Conservation (phyloP, 768 basidiomycete species). For the Suillus variegatus region DNA sequence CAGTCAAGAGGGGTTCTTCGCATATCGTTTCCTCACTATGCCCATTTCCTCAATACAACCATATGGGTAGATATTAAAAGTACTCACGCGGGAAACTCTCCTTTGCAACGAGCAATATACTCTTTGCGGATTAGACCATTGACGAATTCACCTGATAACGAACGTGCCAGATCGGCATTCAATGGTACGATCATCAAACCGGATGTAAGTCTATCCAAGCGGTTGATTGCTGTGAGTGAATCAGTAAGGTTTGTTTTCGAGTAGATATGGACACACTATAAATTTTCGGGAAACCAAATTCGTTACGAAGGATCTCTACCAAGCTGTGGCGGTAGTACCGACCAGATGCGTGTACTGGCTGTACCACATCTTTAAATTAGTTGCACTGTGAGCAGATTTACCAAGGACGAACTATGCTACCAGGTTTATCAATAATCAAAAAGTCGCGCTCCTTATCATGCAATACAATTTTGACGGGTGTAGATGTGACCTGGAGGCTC, state of each 20-base stretch:
- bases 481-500: constrained; percentile 93
- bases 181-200: constrained; percentile 94
- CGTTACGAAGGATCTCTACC: constrained; percentile 80
- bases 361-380: constrained; percentile 13
- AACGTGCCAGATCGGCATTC: constrained; percentile 63
- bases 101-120: constrained; percentile 86
- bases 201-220: constrained; percentile 91
- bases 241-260: not conserved
- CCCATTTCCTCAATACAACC: not conserved
- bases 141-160: constrained; percentile 79
- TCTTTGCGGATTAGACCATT: constrained; percentile 84
- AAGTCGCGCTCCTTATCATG: constrained; percentile 81
- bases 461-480: constrained; percentile 75
- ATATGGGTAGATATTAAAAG: not conserved
- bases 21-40: constrained; percentile 77
- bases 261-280: constrained; percentile 62
- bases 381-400: not conserved
- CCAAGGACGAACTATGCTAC: constrained; percentile 78
- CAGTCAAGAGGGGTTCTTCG: constrained; percentile 84
- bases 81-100: constrained; percentile 85
- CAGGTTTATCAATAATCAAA: constrained; percentile 95
- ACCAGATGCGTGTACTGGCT: constrained; percentile 94
- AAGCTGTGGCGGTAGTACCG: constrained; percentile 89
- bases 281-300: constrained; percentile 79
- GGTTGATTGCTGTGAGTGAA: constrained; percentile 73